Conservation (phyloP, 2,329 filamentous ascomycete species). For the Westerdykella sp. region DNA sequence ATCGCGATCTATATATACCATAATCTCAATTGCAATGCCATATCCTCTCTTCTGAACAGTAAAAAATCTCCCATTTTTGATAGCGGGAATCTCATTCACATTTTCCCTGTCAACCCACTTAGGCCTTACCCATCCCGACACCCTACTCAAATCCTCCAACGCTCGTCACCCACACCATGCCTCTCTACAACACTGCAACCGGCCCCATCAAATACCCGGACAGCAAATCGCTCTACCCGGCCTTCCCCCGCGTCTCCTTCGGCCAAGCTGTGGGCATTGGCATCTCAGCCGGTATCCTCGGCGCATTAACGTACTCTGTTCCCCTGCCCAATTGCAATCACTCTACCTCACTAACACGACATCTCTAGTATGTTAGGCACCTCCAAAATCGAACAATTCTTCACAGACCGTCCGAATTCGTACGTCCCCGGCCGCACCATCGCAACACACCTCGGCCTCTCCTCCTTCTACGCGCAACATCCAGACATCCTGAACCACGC, state of each 20-base stretch:
- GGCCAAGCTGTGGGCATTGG: slow-evolving; percentile 16
- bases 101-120: no score
- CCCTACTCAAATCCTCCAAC: not conserved
- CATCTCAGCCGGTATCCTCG: slow-evolving; percentile 11
- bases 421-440: slow-evolving; percentile 28
- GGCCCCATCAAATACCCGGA: slow-evolving; percentile 12
- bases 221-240: slow-evolving; percentile 13
- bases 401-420: slow-evolving; percentile 24
- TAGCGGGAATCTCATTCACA: no score
- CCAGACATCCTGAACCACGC: slow-evolving; percentile 20
- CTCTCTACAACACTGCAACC: slow-evolving; percentile 9
- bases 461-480: slow-evolving; percentile 8
- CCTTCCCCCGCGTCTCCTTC: slow-evolving; percentile 14
- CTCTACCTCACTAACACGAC: slow-evolving; percentile 1
- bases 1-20: no score
- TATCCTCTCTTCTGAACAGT: no score
- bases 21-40: no score
- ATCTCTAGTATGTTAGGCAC: slow-evolving; percentile 20
- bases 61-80: no score
- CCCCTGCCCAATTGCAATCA: not conserved
- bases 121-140: no score
- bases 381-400: slow-evolving; percentile 24
- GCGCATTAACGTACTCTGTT: slow-evolving; percentile 9
- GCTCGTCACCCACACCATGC: slow-evolving; percentile 3
- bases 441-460: slow-evolving; percentile 20